Conservation (phyloP, 176 grass and related monocot genomes). For the Chrysopogon serrulatus region DNA sequence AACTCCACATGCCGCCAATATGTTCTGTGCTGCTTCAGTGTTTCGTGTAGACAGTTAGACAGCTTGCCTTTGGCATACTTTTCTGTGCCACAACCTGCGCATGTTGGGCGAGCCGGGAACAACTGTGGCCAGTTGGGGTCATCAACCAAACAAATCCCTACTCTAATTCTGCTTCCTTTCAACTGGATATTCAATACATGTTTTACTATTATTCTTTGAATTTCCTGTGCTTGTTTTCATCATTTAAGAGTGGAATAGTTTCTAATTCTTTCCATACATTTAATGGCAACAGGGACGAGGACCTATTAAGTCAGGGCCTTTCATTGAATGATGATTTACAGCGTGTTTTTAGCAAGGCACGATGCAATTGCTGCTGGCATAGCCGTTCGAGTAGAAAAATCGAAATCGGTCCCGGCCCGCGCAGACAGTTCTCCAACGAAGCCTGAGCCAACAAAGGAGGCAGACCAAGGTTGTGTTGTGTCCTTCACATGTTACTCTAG, state of each 20-base stretch:
- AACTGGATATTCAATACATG: neutral
- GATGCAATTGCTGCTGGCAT: slow-evolving; percentile 88
- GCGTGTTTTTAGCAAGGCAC: slow-evolving; percentile 79
- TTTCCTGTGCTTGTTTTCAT: slow-evolving; percentile 8
- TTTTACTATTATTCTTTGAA: neutral
- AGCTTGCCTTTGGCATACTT: neutral
- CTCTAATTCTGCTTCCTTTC: neutral
- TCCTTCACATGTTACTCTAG: neutral
- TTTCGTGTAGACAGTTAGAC: neutral
- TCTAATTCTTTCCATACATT: slow-evolving; percentile 33
- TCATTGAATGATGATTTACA: slow-evolving; percentile 95
- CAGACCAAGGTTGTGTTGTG: slow-evolving; percentile 44
- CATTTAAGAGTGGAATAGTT: slow-evolving; percentile 6
- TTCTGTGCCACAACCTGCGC: neutral
- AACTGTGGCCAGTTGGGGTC: neutral
- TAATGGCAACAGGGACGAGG: slow-evolving; percentile 67
- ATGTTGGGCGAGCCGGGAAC: neutral
- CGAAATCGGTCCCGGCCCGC: slow-evolving; percentile 37
- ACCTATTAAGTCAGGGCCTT: slow-evolving; percentile 77
- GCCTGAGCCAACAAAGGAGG: slow-evolving; percentile 26
- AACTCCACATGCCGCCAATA: neutral
- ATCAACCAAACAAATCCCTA: neutral
- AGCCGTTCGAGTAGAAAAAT: slow-evolving; percentile 54
- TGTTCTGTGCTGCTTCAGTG: neutral
- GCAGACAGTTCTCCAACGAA: slow-evolving; percentile 34